phyloP scores from a whole-genome alignment of 2,329 filamentous ascomycete species.

The Paraphaeosphaeria sporulosa region DNA sequence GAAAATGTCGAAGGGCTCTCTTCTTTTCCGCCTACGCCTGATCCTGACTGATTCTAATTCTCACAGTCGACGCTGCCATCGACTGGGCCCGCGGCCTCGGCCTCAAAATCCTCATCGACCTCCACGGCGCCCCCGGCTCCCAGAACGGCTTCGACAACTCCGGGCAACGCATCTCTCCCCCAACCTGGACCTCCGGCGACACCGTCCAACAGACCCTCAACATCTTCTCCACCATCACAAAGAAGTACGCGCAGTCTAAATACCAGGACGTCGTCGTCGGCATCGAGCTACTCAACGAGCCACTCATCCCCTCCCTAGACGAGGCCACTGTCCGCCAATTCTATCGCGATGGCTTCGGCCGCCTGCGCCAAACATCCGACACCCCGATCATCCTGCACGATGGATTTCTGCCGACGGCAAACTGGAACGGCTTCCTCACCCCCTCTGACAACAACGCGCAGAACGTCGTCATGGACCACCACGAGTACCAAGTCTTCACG shows the following conservation, averaged over 20 bases:
- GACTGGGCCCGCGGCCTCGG: constrained; percentile 63
- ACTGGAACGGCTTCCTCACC: constrained; percentile 69
- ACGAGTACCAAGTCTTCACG: constrained; percentile 73
- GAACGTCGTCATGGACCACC: constrained; percentile 70
- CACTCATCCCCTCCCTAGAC: constrained; percentile 56
- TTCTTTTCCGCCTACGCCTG: background rate
- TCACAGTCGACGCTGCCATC: constrained; percentile 60
- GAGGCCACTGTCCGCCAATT: constrained; percentile 59
- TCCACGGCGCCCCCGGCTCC: constrained; percentile 64
- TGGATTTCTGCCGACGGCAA: constrained; percentile 60
- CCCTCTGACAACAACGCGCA: constrained; percentile 58
- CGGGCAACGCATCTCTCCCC: constrained; percentile 56
- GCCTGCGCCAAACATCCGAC: constrained; percentile 54
- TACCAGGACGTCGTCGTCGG: constrained; percentile 67
- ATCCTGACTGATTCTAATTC: background rate
- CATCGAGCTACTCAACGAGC: constrained; percentile 67
- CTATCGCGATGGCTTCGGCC: constrained; percentile 62
- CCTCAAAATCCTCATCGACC: constrained; percentile 66
- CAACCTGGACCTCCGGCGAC: constrained; percentile 57
- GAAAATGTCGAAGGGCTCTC: background rate
- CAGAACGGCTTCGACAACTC: constrained; percentile 71
- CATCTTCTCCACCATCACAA: constrained; percentile 65
- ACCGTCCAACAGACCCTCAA: constrained; percentile 60
- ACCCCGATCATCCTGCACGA: constrained; percentile 66
- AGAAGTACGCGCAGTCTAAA: constrained; percentile 61